Conservation (phyloP, 2,329 filamentous ascomycete genomes). For the Colletotrichum falcatum region DNA sequence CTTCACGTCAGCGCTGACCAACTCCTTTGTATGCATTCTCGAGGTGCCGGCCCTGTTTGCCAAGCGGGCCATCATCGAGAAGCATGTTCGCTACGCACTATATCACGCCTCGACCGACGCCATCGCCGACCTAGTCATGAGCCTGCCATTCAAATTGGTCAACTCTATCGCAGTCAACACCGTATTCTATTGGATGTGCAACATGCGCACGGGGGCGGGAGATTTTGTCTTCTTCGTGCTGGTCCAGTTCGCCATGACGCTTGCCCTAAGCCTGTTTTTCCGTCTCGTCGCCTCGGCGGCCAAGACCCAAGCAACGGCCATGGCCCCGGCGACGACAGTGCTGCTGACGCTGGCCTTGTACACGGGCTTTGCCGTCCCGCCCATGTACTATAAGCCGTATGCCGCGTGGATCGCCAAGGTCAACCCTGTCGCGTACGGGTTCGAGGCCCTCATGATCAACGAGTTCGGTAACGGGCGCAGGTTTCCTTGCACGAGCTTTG, state of each 20-base stretch:
- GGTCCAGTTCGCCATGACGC: conserved; percentile 60
- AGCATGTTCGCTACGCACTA: conserved; percentile 47
- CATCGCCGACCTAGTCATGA: conserved; percentile 20
- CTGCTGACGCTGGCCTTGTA: conserved; percentile 66
- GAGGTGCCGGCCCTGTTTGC: conserved; percentile 47
- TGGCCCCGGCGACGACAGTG: conserved; percentile 64
- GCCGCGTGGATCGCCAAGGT: conserved; percentile 68
- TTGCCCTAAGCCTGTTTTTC: conserved; percentile 64
- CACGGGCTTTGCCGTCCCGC: conserved; percentile 62
- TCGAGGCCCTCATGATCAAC: conserved; percentile 75
- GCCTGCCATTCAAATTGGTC: conserved; percentile 48
- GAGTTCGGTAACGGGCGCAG: conserved; percentile 65
- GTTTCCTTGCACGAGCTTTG: conserved; percentile 51
- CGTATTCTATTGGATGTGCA: conserved; percentile 74
- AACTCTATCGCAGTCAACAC: conserved; percentile 71
- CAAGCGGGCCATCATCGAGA: conserved; percentile 46
- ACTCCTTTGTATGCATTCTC: conserved; percentile 57
- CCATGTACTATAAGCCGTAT: conserved; percentile 53
- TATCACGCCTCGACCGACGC: conserved; percentile 48
- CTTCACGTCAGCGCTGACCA: conserved; percentile 67
- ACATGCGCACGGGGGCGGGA: conserved; percentile 64
- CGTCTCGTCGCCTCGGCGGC: conserved; percentile 62
- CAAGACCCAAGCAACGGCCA: conserved; percentile 63
- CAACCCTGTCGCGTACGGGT: conserved; percentile 67
- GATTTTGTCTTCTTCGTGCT: conserved; percentile 66